These are phyloP conservation scores for Fistulifera pelliculosa DNA, from an alignment of 108 stramenopile genomes.

Conservation along the genomic window DNA sequence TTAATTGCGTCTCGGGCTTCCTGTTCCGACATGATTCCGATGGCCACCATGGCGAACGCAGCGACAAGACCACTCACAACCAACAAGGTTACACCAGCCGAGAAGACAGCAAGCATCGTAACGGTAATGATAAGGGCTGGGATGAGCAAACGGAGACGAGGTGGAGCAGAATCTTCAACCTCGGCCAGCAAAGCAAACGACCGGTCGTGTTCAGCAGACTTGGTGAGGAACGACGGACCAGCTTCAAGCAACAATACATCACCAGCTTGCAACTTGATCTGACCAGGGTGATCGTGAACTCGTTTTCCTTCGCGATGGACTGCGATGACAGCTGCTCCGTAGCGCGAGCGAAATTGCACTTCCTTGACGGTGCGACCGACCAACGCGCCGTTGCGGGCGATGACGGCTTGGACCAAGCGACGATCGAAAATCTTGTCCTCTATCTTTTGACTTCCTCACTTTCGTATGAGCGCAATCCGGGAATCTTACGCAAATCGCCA, in stretches of 20 bases:
- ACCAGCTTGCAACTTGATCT: slow-evolving; percentile 73
- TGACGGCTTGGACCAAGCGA: slow-evolving; percentile 71
- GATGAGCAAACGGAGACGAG: slow-evolving; percentile 53
- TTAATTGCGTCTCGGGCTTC: slow-evolving; percentile 73
- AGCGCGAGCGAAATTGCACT: slow-evolving; percentile 62
- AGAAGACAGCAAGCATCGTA: slow-evolving; percentile 36
- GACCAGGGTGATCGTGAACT: slow-evolving; percentile 75
- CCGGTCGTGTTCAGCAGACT: slow-evolving; percentile 44
- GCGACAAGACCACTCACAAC: slow-evolving; percentile 56
- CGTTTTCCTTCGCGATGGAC: slow-evolving; percentile 70
- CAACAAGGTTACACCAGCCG: slow-evolving; percentile 41
- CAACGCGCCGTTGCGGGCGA: slow-evolving; percentile 62
- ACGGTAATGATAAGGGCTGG: slow-evolving; percentile 55
- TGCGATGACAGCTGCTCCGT: slow-evolving; percentile 82
- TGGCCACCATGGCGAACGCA: slow-evolving; percentile 44
- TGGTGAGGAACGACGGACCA: slow-evolving; percentile 63
- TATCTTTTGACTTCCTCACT: slow-evolving; percentile 62
- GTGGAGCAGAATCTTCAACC: slow-evolving; percentile 79
- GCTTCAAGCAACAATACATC: slow-evolving; percentile 79
- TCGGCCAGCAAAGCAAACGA: slow-evolving; percentile 74
- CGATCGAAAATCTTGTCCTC: slow-evolving; percentile 66
- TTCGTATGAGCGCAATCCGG: slow-evolving; percentile 54
- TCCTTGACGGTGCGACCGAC: slow-evolving; percentile 72
- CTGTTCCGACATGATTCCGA: slow-evolving; percentile 74
- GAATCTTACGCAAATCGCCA: slow-evolving; percentile 64